Conservation (phyloP, 2,329 filamentous ascomycete species). For the Diaporthe caulivora region DNA sequence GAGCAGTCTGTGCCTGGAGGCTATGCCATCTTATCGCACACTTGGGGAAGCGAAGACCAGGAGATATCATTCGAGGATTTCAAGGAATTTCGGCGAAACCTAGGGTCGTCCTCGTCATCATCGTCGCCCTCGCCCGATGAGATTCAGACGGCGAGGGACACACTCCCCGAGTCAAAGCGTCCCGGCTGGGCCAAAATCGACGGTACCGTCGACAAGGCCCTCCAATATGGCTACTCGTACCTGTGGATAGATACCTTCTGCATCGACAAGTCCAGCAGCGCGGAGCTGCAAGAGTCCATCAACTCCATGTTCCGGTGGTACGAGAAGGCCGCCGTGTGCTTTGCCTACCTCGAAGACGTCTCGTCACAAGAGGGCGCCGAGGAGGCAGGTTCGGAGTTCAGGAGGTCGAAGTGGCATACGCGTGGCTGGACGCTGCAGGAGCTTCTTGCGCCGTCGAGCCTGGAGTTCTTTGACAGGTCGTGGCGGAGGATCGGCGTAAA, state of each 20-base stretch:
- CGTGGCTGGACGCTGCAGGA: slow-evolving; percentile 36
- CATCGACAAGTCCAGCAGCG: slow-evolving; percentile 24
- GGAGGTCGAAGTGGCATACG: slow-evolving; percentile 31
- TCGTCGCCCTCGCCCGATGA: neutral
- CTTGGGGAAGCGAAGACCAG: neutral
- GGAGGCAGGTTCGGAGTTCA: neutral
- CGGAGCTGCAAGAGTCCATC: slow-evolving; percentile 17
- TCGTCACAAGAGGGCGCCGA: neutral
- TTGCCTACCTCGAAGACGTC: slow-evolving; percentile 11
- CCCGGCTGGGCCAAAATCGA: slow-evolving; percentile 21
- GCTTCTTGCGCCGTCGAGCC: slow-evolving; percentile 41
- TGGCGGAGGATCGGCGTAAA: slow-evolving; percentile 42
- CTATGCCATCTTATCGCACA: slow-evolving; percentile 9
- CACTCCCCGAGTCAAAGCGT: neutral
- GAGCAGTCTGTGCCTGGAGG: slow-evolving; percentile 8
- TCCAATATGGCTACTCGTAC: neutral
- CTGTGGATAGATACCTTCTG: slow-evolving; percentile 5
- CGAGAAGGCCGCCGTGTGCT: neutral
- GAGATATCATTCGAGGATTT: slow-evolving; percentile 24
- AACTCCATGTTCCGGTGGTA: slow-evolving; percentile 21
- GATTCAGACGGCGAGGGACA: neutral
- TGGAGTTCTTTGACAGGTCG: slow-evolving; percentile 42
- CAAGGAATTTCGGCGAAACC: neutral
- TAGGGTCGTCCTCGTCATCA: neutral
- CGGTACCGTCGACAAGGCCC: neutral